Conservation (phyloP, 352 stramenopile genomes). For the Phytophthora pluvialis region DNA sequence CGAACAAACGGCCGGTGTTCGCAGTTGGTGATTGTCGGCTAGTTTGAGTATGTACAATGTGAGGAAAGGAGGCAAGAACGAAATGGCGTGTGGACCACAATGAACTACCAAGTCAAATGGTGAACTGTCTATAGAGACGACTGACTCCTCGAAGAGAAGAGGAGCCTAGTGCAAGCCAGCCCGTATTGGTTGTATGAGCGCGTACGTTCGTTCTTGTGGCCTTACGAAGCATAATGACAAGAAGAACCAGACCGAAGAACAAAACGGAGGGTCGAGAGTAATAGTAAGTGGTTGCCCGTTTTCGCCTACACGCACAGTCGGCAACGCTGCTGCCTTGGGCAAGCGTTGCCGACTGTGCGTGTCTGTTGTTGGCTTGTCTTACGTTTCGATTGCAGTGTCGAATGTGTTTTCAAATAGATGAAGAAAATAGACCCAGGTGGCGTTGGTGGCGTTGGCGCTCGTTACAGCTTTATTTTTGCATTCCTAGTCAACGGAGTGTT, state of each 20-base stretch:
- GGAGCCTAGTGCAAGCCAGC: constrained; percentile 23
- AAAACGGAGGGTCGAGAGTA: constrained; percentile 27
- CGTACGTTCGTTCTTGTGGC: constrained; percentile 30
- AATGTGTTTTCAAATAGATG: constrained; percentile 37
- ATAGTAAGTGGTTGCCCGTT: constrained; percentile 26
- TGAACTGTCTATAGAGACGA: constrained; percentile 24
- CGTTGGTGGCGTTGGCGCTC: constrained; percentile 2
- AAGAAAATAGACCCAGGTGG: constrained; percentile 20
- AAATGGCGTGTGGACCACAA: constrained; percentile 49
- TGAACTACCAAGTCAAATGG: constrained; percentile 45
- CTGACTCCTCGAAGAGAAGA: constrained; percentile 41
- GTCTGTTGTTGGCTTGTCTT: constrained; percentile 21
- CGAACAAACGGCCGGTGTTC: constrained; percentile 22
- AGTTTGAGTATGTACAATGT: constrained; percentile 52
- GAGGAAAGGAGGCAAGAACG: constrained; percentile 43
- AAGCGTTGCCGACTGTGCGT: constrained; percentile 27
- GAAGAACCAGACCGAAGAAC: constrained; percentile 23
- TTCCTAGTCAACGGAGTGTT: constrained; percentile 20
- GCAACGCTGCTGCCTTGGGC: constrained; percentile 4
- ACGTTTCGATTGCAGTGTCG: constrained; percentile 5
- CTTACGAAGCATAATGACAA: constrained; percentile 26
- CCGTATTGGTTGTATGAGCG: constrained; percentile 27
- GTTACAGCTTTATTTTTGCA: constrained; percentile 38
- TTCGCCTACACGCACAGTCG: constrained; percentile 5
- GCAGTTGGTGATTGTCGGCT: constrained; percentile 32